phyloP scores from a whole-genome alignment of 2,329 filamentous ascomycete species.

The Golovinomyces cichoracearum region DNA sequence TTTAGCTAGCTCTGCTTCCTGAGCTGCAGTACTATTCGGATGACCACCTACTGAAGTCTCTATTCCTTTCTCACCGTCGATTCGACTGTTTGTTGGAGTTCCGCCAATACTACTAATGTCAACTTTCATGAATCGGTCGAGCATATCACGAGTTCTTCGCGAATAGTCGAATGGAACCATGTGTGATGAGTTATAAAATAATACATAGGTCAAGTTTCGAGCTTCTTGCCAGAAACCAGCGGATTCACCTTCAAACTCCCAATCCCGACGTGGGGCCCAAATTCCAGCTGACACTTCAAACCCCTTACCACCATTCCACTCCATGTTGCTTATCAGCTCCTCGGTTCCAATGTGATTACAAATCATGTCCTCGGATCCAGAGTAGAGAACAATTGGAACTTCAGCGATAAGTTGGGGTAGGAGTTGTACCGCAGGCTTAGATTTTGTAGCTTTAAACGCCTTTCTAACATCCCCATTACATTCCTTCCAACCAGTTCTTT shows the following conservation, averaged over 20 bases:
- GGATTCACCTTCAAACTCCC: conserved; percentile 71
- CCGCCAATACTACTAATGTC: conserved; percentile 76
- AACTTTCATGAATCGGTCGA: conserved; percentile 84
- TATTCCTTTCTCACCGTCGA: conserved; percentile 43
- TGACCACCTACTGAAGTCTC: conserved; percentile 41
- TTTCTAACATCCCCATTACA: conserved; percentile 56
- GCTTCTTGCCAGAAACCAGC: conserved; percentile 88
- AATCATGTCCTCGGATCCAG: conserved; percentile 77
- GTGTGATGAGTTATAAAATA: conserved; percentile 87
- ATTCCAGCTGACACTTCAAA: conserved; percentile 72
- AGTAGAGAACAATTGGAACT: conserved; percentile 65
- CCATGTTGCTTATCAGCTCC: conserved; percentile 63
- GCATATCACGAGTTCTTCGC: conserved; percentile 72
- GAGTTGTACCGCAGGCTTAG: conserved; percentile 44
- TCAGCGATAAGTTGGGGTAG: conserved; percentile 56
- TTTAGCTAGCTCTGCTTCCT: conserved; percentile 34
- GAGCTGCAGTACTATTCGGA: conserved; percentile 37
- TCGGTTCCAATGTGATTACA: conserved; percentile 96
- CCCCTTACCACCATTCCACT: conserved; percentile 75
- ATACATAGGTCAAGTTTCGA: conserved; percentile 79
- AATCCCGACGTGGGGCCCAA: conserved; percentile 75
- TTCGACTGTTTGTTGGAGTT: conserved; percentile 35
- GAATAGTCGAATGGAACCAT: conserved; percentile 96
- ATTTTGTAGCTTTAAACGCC: conserved; percentile 44
- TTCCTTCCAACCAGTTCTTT: conserved; percentile 73